These are phyloP conservation scores for Tilletia caries DNA, from an alignment of 1,284 basidiomycete species.

Conservation along the genomic window DNA sequence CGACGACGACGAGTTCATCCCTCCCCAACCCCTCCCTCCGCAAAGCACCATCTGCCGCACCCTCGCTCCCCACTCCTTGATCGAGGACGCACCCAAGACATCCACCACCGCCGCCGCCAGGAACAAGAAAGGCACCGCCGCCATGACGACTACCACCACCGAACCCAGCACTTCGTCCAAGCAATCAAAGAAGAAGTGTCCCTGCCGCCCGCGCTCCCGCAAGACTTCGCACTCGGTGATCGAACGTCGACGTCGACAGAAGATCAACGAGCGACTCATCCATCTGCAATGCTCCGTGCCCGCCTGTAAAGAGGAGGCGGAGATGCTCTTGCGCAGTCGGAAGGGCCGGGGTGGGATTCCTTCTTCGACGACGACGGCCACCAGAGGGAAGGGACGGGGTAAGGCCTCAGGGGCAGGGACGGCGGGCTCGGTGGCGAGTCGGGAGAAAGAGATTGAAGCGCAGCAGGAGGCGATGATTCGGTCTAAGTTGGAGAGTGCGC, in stretches of 20 bases:
- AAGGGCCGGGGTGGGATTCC: neutral
- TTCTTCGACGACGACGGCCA: neutral
- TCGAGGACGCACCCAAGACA: neutral
- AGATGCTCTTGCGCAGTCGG: constrained; percentile 17
- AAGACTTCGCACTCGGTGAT: constrained; percentile 52
- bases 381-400: constrained; percentile 5
- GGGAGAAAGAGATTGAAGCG: neutral
- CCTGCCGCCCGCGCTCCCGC: constrained; percentile 18
- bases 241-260: constrained; percentile 48
- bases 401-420: constrained; percentile 2
- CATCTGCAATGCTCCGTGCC: constrained; percentile 43
- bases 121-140: too few relatives aligned
- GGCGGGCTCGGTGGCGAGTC: neutral
- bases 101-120: too few relatives aligned
- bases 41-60: too few relatives aligned
- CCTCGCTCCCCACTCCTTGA: neutral
- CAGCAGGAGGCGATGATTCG: neutral
- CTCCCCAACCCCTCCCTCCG: neutral
- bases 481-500: neutral
- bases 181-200: constrained; percentile 4
- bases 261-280: constrained; percentile 53
- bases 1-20: neutral
- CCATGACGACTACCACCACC: too few relatives aligned
- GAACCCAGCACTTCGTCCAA: too few relatives aligned
- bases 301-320: constrained; percentile 46